phyloP scores from a whole-genome alignment of 2,329 filamentous ascomycete species.

The Ustulina deusta region DNA sequence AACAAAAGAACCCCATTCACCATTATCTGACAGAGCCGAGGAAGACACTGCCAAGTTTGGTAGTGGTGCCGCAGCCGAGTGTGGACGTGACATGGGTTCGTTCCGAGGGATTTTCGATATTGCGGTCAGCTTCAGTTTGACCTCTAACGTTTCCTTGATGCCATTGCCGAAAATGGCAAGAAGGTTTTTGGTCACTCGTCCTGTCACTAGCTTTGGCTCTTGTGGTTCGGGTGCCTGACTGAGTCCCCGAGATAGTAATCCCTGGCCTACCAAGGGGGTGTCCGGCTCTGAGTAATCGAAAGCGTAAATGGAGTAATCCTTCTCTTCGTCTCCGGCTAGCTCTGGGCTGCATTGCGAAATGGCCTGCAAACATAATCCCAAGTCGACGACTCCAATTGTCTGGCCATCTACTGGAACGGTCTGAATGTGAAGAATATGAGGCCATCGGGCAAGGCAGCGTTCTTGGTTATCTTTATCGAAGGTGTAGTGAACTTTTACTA shows the following conservation, averaged over 20 bases:
- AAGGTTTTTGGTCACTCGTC: constrained; percentile 87
- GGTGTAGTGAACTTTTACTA: constrained; percentile 97
- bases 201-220: constrained; percentile 81
- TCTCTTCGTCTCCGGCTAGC: constrained; percentile 75
- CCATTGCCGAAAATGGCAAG: constrained; percentile 86
- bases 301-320: constrained; percentile 96
- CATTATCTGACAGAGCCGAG: constrained; percentile 69
- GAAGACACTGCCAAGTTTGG: constrained; percentile 45
- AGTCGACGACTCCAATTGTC: constrained; percentile 87
- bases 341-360: constrained; percentile 86
- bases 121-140: constrained; percentile 86
- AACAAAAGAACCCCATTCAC: constrained; percentile 83
- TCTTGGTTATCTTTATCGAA: constrained; percentile 91
- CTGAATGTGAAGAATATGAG: constrained; percentile 81
- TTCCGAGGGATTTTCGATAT: constrained; percentile 68
- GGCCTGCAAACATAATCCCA: constrained; percentile 87
- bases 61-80: constrained; percentile 38
- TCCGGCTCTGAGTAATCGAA: constrained; percentile 97
- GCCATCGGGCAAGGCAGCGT: constrained; percentile 88
- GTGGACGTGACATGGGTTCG: constrained; percentile 42
- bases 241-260: constrained; percentile 89
- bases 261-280: constrained; percentile 92
- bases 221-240: constrained; percentile 51
- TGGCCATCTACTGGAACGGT: constrained; percentile 84
- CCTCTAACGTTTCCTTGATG: constrained; percentile 88